These are phyloP conservation scores for Clonostachys sp. DNA, from an alignment of 2,329 filamentous ascomycete genomes.

Conservation along the genomic window DNA sequence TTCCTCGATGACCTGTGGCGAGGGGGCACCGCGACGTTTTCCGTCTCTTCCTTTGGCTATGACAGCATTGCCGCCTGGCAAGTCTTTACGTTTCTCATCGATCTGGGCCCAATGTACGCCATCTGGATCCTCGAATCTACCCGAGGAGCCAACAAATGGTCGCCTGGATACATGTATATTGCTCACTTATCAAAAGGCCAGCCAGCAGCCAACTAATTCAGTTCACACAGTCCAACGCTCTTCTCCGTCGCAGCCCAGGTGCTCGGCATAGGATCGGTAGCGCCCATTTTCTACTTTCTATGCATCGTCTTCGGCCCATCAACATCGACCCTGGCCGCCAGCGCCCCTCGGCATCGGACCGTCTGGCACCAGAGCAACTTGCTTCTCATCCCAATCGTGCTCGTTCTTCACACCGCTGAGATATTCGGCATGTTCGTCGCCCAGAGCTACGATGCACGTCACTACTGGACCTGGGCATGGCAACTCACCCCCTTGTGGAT, in stretches of 20 bases:
- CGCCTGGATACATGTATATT: background rate
- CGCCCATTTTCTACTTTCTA: background rate
- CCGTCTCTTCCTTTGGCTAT: background rate
- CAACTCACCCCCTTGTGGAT: background rate
- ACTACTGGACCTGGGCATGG: background rate
- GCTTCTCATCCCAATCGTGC: background rate
- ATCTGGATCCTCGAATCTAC: background rate
- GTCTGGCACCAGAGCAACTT: background rate
- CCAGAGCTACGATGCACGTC: background rate
- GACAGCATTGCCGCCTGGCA: background rate
- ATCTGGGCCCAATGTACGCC: background rate
- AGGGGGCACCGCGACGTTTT: background rate
- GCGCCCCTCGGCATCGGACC: background rate
- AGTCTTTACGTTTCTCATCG: background rate
- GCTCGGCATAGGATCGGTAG: background rate
- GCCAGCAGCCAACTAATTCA: background rate
- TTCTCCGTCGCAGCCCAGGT: background rate
- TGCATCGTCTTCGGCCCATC: background rate
- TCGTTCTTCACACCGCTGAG: background rate
- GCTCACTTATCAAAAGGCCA: background rate
- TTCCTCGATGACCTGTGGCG: background rate
- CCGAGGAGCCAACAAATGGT: background rate
- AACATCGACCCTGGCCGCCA: background rate
- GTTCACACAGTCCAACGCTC: background rate
- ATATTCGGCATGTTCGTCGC: background rate